phyloP scores from a whole-genome alignment of 202 grass and related monocot genomes.

The Saccharum hybrid region DNA sequence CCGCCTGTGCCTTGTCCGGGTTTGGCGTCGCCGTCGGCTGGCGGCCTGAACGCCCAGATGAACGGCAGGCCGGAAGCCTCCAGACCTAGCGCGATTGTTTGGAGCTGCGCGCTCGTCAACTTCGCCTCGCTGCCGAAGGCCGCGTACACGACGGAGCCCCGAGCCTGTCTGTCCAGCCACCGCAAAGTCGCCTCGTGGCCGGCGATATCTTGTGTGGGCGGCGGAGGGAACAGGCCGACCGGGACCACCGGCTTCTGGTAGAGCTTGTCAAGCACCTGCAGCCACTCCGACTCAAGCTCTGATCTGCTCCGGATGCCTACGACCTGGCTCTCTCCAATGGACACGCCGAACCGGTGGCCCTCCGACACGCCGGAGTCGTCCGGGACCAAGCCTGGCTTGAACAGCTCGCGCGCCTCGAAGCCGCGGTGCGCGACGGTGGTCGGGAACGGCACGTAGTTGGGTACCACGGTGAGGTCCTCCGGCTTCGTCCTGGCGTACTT shows the following conservation, averaged over 20 bases:
- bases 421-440: constrained; percentile 48
- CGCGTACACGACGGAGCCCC: constrained; percentile 61
- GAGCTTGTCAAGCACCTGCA: constrained; percentile 50
- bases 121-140: constrained; percentile 87
- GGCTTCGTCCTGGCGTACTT: constrained; percentile 40
- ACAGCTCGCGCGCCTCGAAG: constrained; percentile 65
- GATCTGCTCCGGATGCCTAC: constrained; percentile 55
- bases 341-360: constrained; percentile 49
- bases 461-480: constrained; percentile 51
- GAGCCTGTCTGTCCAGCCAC: constrained; percentile 58
- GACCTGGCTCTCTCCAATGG: constrained; percentile 53
- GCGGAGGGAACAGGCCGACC: constrained; percentile 58
- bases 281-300: constrained; percentile 63
- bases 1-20: background rate
- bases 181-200: constrained; percentile 34
- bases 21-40: constrained; percentile 8
- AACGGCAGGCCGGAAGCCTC: constrained; percentile 64
- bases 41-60: constrained; percentile 67
- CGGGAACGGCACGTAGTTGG: constrained; percentile 61
- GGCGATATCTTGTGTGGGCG: constrained; percentile 23
- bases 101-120: constrained; percentile 54
- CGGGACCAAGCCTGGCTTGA: constrained; percentile 38
- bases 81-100: constrained; percentile 62
- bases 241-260: constrained; percentile 69
- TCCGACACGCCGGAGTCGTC: constrained; percentile 76